Base-by-base conservation (phyloP, 352 stramenopile species). In the Phytopythium oedochilum region DNA sequence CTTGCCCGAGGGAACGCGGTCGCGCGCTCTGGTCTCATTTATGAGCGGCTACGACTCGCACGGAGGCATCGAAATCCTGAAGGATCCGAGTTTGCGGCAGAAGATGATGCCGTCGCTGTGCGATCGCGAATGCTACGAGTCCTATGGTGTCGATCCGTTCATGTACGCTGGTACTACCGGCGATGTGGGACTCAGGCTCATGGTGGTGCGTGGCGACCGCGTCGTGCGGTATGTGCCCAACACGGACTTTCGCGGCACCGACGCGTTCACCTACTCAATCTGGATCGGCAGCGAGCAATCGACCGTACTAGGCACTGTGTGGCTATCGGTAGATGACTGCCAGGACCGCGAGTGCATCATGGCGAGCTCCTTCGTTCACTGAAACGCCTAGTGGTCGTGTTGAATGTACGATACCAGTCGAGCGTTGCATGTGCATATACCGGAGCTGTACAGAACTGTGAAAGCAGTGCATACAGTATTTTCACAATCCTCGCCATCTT, bases 261-360 rank as follows among this genome's bases (percentile, higher is more conserved):
- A 92, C 43, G 65, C 71, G 22, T 71, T 89, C 50, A 88, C 78
- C 20, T 92, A 76, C 57, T 65, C 71, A 12, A 75, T 88, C 35
- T 59, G 61, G 12, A 53, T 92, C 26, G 70, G 67, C 1, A 65
- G 54, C 1, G 64, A 77, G 25, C 73, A 75, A 45, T 82, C 73
- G 3, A 45, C 35, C 1, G 70, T 84, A n/a, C 36, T 71, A 5
- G 82, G 82, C 2, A 83, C 77, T 0, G 72, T 92, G 11, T 65
- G 82, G 55, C 39, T 92, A 3, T 63, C 73, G 20, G 78, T 88
- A 6, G 62, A 68, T 6, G 49, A 83, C 15, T 92, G 82, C 45
- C 71, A 80, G n/a, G 73, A 85, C 39, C 28, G 45, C 0, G 59
- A 64, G 0, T 89, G 75, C 45, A 47, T 56, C n/a, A 67, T 71